phyloP scores from a whole-genome alignment of 164 flowering plant species.

The Echeveria elegans region DNA sequence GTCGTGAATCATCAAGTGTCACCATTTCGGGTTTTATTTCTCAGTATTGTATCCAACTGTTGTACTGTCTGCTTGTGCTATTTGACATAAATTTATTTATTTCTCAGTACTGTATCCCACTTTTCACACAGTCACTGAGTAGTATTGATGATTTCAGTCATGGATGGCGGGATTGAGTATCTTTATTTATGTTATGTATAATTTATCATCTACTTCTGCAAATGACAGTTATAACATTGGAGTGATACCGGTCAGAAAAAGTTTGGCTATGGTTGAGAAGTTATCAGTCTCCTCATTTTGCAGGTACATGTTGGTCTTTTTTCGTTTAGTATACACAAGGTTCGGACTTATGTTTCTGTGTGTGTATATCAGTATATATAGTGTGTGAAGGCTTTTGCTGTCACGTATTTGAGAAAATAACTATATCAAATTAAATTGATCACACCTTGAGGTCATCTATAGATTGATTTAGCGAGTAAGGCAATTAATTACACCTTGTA shows the following conservation, averaged over 20 bases:
- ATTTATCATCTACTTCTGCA: constrained; percentile 5
- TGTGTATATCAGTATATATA: not conserved
- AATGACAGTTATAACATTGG: constrained; percentile 82
- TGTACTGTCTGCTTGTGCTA: not conserved
- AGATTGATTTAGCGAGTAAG: not conserved
- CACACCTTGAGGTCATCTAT: not conserved
- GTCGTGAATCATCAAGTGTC: not conserved
- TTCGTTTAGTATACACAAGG: not conserved
- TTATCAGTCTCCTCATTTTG: constrained; percentile 84
- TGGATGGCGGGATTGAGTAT: not conserved
- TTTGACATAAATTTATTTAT: not conserved
- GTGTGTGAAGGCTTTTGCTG: not conserved
- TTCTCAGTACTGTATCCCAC: not conserved
- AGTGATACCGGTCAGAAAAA: constrained; percentile 69
- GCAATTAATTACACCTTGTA: constrained; percentile 19
- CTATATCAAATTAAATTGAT: not conserved
- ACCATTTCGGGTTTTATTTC: not conserved
- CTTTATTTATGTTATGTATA: constrained; percentile 23
- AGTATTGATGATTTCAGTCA: not conserved
- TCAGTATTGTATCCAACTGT: not conserved
- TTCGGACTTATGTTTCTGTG: too few species aligned
- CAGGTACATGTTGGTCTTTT: constrained; percentile 40
- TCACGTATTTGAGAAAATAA: constrained; percentile 12
- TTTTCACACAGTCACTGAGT: not conserved
- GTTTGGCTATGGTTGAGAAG: constrained; percentile 72